Evolutionary conservation across 1,284 basidiomycete species (phyloP).

Genomic region (Ganoderma lingzhi): DNA sequence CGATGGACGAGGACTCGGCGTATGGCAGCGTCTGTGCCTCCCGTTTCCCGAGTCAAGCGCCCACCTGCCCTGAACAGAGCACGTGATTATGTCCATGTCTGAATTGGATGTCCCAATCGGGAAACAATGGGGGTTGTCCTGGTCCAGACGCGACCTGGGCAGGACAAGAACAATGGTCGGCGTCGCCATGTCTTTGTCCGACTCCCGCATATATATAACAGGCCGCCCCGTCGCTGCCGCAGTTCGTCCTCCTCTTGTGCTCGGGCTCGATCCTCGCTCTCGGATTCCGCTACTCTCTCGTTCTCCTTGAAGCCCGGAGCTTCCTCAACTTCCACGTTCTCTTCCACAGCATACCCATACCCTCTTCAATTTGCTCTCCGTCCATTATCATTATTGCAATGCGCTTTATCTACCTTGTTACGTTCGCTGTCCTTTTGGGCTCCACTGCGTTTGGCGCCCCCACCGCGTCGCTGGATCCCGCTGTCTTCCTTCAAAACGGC

Average conservation of each 20-base stretch:
- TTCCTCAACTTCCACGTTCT: slow-evolving; percentile 22
- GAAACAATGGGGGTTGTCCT: slow-evolving; percentile 29
- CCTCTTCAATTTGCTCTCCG: not conserved
- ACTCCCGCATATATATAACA: slow-evolving; percentile 19
- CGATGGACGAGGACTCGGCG: slow-evolving; percentile 35
- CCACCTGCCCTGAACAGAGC: slow-evolving; percentile 26
- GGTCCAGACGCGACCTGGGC: slow-evolving; percentile 2
- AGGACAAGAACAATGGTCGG: slow-evolving; percentile 28
- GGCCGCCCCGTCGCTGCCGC: not conserved
- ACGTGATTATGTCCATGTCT: slow-evolving; percentile 21
- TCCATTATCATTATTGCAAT: slow-evolving; percentile 1
- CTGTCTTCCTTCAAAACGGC: slow-evolving; percentile 53
- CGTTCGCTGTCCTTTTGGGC: slow-evolving; percentile 33
- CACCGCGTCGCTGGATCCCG: slow-evolving; percentile 45
- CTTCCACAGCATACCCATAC: slow-evolving; percentile 7
- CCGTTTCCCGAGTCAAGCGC: slow-evolving; percentile 9
- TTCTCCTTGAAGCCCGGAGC: slow-evolving; percentile 30
- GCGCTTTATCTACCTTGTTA: slow-evolving; percentile 29
- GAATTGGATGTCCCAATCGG: slow-evolving; percentile 21
- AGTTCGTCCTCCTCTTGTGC: slow-evolving; percentile 19
- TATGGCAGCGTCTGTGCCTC: slow-evolving; percentile 19
- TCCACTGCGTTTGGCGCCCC: slow-evolving; percentile 42
- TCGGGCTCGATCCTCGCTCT: slow-evolving; percentile 23
- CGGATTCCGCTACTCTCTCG: not conserved
- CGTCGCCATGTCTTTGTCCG: slow-evolving; percentile 23